phyloP scores from a whole-genome alignment of 2,329 filamentous ascomycete genomes.

The Fusarium sp. region DNA sequence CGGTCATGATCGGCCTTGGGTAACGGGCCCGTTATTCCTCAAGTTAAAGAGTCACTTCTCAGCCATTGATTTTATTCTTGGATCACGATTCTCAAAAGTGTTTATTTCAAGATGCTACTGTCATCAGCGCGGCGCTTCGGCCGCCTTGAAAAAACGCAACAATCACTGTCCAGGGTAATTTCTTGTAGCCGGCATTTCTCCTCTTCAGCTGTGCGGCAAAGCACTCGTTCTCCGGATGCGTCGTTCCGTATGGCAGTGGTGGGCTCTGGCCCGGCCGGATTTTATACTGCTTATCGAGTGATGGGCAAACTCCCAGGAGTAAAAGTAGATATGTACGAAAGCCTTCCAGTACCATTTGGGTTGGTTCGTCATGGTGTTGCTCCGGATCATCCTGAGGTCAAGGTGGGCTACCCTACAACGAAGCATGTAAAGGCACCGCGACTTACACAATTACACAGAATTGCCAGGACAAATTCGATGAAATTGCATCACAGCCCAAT shows the following conservation, averaged over 20 bases:
- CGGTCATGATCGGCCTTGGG: constrained; percentile 5
- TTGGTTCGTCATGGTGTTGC: constrained; percentile 95
- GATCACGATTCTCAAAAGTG: constrained; percentile 2
- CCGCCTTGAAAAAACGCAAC: constrained; percentile 7
- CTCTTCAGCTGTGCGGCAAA: constrained; percentile 15
- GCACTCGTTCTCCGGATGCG: constrained; percentile 55
- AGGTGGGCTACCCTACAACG: constrained; percentile 68
- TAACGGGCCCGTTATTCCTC: constrained; percentile 5
- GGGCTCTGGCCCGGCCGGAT: constrained; percentile 94
- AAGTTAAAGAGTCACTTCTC: constrained; percentile 34
- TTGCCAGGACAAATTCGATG: constrained; percentile 92
- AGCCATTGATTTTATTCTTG: constrained; percentile 12
- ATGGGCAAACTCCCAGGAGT: constrained; percentile 81
- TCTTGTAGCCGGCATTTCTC: constrained; percentile 26
- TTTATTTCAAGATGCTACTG: constrained; percentile 23
- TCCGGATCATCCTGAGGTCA: constrained; percentile 98
- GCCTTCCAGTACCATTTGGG: constrained; percentile 91
- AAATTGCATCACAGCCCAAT: constrained; percentile 84
- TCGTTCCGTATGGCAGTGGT: constrained; percentile 88
- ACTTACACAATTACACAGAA: constrained; percentile 71
- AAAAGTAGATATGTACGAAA: constrained; percentile 95
- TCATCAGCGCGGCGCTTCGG: constrained; percentile 22
- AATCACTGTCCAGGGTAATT: constrained; percentile 1
- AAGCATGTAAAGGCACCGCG: neutral
- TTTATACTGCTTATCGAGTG: constrained; percentile 91